Base-by-base conservation (phyloP, 163 green algal genomes). In the Trebouxia gelatinosa region DNA sequence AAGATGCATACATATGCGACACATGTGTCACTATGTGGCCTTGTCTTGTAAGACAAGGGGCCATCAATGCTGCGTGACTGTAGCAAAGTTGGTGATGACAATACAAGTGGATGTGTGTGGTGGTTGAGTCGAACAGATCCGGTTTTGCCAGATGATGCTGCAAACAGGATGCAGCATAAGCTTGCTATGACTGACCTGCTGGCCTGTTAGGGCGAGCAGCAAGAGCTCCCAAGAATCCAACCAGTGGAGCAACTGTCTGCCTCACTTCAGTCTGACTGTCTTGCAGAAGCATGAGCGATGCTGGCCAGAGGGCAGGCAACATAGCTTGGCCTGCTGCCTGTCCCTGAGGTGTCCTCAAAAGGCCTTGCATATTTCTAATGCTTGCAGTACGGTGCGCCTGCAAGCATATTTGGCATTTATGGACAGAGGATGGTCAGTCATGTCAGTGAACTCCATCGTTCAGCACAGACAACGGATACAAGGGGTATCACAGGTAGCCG, bases 211-310 rank as follows among this genome's bases (percentile, higher is more conserved):
- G 80, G 43, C 77, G 78, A 74, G 75, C 75, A 26, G 81, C 79
- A 48, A 85, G 51, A 17, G 84, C 84, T 32, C 84, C 84, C 31
- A 88, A 75, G 16, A 79, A 68, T 39, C 84, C 84, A 13, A 88
- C 78, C 28, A 80, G 62, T 3, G 78, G 76, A 0, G 79, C 79
- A 5, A 70, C 84, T 9, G 74, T 65, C 7, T 83, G 75, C 29
- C 75, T 68, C 23, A 88, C 68, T 2, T 64, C 75, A 6, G 76
- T 32, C 0, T 58, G 40, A 13, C 31, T 61, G 57, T 86, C 81
- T 48, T 75, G 79, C 26, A 88, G 76, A 78, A 86, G 76, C n/a
- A 57, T 32, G 58, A 88, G 64, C 61, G 74, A 31, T 17, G 37
- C 54, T 5, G 78, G 76, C 84, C 84, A 88, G 16, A 86, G 40